Conservation (phyloP, 1,139 yeast species). For the Pichia sp. region DNA sequence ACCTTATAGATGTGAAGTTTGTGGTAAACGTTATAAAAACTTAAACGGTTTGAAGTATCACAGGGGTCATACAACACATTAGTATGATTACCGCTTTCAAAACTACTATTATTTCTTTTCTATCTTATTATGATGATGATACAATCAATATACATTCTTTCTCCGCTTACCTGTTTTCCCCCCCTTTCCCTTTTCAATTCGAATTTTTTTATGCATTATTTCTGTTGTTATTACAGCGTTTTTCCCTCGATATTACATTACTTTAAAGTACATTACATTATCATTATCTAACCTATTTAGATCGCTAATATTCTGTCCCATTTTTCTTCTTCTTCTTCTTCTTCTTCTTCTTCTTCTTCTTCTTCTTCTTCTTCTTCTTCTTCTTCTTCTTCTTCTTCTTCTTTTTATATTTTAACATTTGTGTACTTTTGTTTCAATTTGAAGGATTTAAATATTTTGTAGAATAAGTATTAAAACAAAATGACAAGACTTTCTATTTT, state of each 20-base stretch:
- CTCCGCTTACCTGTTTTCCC: not conserved
- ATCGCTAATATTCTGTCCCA: not conserved
- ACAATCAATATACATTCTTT: not conserved
- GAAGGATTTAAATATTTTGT: too few relatives aligned
- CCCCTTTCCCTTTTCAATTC: not conserved
- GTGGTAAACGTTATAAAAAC: conserved; percentile 95
- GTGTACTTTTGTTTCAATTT: too few relatives aligned
- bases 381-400: too few relatives aligned
- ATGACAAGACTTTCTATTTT: too few relatives aligned
- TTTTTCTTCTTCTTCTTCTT: not conserved
- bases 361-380: too few relatives aligned
- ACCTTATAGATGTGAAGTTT: conserved; percentile 96
- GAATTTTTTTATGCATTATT: not conserved
- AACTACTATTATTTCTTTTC: not conserved
- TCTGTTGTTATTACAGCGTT: not conserved
- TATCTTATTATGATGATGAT: not conserved
- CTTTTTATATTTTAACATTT: too few relatives aligned
- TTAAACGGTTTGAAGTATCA: conserved; percentile 94
- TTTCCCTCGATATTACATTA: not conserved
- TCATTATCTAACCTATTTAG: not conserved
- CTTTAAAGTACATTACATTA: not conserved
- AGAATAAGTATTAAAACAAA: too few relatives aligned
- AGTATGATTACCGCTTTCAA: too few relatives aligned
- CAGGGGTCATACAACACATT: conserved; percentile 95
- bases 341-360: not conserved